These are phyloP conservation scores for Coemansia sp. DNA, from an alignment of 192 early-diverging fungal genomes.

Conservation along the genomic window DNA sequence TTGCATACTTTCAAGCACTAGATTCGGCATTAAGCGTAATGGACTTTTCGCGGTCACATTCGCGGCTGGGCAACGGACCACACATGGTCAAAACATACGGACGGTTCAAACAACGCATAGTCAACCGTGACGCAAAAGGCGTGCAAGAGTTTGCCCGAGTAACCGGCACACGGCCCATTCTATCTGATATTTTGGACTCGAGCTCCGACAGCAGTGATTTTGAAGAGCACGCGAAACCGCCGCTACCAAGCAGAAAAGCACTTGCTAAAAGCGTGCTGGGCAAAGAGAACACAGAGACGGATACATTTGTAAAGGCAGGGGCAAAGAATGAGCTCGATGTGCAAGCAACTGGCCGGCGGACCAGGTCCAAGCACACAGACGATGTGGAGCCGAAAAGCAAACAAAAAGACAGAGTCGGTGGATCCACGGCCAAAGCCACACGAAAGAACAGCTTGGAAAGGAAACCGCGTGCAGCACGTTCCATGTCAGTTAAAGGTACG, in stretches of 20 bases:
- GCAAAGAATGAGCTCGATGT: background rate
- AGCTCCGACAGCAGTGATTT: slow-evolving; percentile 53
- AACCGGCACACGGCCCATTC: slow-evolving; percentile 23
- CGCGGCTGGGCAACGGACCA: slow-evolving; percentile 26
- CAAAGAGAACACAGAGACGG: background rate
- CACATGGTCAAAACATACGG: slow-evolving; percentile 54
- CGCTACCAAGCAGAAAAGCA: background rate
- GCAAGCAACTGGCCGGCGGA: background rate
- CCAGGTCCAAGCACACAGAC: background rate
- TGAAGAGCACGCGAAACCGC: slow-evolving; percentile 11
- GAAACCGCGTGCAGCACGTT: slow-evolving; percentile 6
- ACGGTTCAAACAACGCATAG: slow-evolving; percentile 40
- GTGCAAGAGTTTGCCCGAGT: slow-evolving; percentile 44
- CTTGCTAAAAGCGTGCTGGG: too few species aligned
- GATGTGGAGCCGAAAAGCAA: background rate
- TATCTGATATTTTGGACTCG: slow-evolving; percentile 36
- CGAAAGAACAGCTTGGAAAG: slow-evolving; percentile 7
- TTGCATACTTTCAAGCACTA: background rate
- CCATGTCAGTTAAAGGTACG: background rate
- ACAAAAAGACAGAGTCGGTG: background rate
- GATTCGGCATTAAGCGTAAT: slow-evolving; percentile 14
- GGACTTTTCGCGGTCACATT: slow-evolving; percentile 41
- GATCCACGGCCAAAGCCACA: slow-evolving; percentile 15
- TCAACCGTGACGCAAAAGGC: slow-evolving; percentile 28
- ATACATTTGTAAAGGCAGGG: background rate